Conservation (phyloP, 805 yeast species). For the Candida wancherniae region DNA sequence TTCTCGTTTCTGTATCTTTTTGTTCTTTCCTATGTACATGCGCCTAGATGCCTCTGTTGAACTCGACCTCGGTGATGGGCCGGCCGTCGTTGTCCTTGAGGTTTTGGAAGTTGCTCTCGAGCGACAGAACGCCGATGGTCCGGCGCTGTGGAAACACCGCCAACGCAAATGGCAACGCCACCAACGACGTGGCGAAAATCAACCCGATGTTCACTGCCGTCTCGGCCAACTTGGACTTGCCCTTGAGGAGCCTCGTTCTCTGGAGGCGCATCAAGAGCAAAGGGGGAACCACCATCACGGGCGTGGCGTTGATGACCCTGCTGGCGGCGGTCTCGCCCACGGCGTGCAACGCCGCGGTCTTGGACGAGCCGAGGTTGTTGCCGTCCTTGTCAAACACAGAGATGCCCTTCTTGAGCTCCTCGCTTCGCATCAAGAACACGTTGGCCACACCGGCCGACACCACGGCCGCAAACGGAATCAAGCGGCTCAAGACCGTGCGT, state of each 20-base stretch:
- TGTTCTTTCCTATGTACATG: no score
- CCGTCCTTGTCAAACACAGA: slow-evolving; percentile 61
- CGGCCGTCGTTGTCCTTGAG: slow-evolving; percentile 61
- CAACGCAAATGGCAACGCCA: slow-evolving; percentile 88
- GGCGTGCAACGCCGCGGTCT: slow-evolving; percentile 84
- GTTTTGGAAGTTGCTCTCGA: slow-evolving; percentile 62
- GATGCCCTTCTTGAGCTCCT: slow-evolving; percentile 85
- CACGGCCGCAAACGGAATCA: slow-evolving; percentile 98
- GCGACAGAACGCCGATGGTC: slow-evolving; percentile 46
- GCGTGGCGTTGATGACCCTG: slow-evolving; percentile 93
- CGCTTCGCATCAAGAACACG: slow-evolving; percentile 94
- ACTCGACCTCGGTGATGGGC: slow-evolving; percentile 58
- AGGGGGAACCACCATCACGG: slow-evolving; percentile 96
- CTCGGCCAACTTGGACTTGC: slow-evolving; percentile 61
- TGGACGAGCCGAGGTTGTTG: slow-evolving; percentile 62
- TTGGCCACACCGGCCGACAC: slow-evolving; percentile 95
- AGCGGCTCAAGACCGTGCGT: slow-evolving; percentile 67
- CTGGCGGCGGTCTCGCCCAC: slow-evolving; percentile 97
- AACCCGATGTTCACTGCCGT: slow-evolving; percentile 78
- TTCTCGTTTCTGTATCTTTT: no score
- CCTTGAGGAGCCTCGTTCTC: slow-evolving; percentile 54
- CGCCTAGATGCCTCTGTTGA: slow-evolving; percentile 84
- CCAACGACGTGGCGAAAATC: slow-evolving; percentile 79
- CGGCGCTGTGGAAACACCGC: slow-evolving; percentile 94
- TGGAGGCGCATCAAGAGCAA: slow-evolving; percentile 75